Base-by-base conservation (phyloP, 2,329 filamentous ascomycete species). In the Penicillium sp. region DNA sequence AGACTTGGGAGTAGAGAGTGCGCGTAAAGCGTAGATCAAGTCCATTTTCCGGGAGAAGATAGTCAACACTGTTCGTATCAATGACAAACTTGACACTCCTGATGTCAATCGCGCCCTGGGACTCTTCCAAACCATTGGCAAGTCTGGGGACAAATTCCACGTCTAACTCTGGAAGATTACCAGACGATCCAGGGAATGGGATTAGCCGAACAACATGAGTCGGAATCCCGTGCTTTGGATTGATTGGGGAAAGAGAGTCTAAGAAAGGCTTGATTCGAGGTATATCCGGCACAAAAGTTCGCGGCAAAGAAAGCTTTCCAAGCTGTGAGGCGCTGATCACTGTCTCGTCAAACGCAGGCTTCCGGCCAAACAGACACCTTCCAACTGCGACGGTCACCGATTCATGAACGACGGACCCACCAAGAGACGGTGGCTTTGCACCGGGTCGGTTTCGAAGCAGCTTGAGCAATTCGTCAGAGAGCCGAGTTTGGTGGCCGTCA, bases 1-100 rank as follows among this genome's bases (percentile, higher is more conserved):
- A 61, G 27, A 76, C 52, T 19, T 76, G 66, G 6, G 63, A 67
- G 47, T 69, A 67, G 21, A 73, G 48, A 16, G 62, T 71, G 42
- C 69, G 70, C 2, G 71, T 74, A 52, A 78, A 77, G 14, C 74
- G 75, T 42, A 78, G 65, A 55, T 78, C 75, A 31, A 74, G 55
- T 2, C 69, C 60, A 27, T 67, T 70, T 55, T 77, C 75, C 1
- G 75, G 75, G 14, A 78, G 64, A 29, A 78, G 65, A 56, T 75
- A 74, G 52, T 78, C 75, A 16, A 74, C 67, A 37, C 64, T 68
- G 50, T 60, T 70, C 29, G 71, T 67, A n/a, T 57, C 35, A 6
- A 71, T 29, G 31, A 76, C 59, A 2, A 68, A 66, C 45, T 69
- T 73, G 29, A 70, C 64, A 35, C 64, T 70, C 29, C 57, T 62